Evolutionary conservation across 2,329 filamentous ascomycete genomes (phyloP).

Genomic region (Xylaria sp.): DNA sequence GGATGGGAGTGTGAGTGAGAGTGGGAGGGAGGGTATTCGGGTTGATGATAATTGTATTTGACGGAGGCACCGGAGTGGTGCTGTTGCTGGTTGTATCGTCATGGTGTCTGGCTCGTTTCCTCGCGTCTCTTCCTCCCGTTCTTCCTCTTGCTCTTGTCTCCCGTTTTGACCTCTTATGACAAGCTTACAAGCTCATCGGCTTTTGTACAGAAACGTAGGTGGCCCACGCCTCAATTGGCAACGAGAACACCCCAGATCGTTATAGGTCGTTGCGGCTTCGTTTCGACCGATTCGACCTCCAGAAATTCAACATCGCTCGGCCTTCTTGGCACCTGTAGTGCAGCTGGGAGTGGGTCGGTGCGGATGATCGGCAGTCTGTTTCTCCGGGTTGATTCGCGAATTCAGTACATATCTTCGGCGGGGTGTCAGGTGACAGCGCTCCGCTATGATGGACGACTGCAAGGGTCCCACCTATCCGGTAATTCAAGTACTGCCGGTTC

Average conservation of each 20-base stretch:
- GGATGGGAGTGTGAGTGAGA: constrained; percentile 2
- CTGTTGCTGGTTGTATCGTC: constrained; percentile 6
- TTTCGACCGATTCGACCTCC: background rate
- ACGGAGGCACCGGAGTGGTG: constrained; percentile 15
- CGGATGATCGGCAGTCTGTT: constrained; percentile 8
- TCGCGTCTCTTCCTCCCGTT: background rate
- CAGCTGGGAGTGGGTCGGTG: background rate
- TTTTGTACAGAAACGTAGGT: background rate
- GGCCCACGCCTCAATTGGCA: background rate
- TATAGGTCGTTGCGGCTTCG: background rate
- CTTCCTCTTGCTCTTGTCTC: background rate
- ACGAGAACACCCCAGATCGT: background rate
- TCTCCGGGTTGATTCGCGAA: background rate
- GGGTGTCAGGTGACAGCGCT: constrained; percentile 12
- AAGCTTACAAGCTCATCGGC: background rate
- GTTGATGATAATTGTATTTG: no score
- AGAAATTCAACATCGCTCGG: background rate
- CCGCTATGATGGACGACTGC: no score
- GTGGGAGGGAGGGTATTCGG: background rate
- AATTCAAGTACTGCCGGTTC: no score
- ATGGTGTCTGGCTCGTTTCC: background rate
- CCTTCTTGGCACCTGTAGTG: background rate
- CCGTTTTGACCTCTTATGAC: background rate
- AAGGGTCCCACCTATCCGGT: no score
- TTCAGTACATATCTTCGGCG: no score